Percentiles rank a stretch among this genome's conserved stretches.
phyloP scores from a whole-genome alignment of 2,329 filamentous ascomycete genomes.

The Colletotrichum sp. region DNA sequence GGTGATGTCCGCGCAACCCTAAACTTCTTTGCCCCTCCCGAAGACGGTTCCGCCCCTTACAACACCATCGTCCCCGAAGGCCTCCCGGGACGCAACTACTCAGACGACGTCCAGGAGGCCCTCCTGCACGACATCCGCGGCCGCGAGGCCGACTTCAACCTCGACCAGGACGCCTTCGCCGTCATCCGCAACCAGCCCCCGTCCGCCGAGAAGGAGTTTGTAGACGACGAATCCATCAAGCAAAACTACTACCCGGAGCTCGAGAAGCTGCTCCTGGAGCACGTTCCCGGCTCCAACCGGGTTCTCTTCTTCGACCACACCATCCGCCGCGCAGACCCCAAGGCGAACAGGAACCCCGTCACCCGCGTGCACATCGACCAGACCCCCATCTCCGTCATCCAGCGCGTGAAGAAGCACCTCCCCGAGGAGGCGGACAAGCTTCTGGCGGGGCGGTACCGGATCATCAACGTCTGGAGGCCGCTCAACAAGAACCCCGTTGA shows the following conservation, averaged over 20 bases:
- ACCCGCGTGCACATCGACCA: slow-evolving; percentile 83
- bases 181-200: slow-evolving; percentile 64
- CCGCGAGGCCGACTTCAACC: slow-evolving; percentile 66
- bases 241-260: slow-evolving; percentile 85
- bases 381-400: slow-evolving; percentile 67
- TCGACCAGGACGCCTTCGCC: slow-evolving; percentile 79
- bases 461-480: slow-evolving; percentile 88
- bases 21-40: slow-evolving; percentile 68
- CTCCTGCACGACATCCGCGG: slow-evolving; percentile 76
- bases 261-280: slow-evolving; percentile 70
- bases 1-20: slow-evolving; percentile 69
- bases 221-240: slow-evolving; percentile 72
- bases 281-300: slow-evolving; percentile 68
- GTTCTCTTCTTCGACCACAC: slow-evolving; percentile 89
- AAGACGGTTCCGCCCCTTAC: slow-evolving; percentile 65
- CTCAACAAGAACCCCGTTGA: slow-evolving; percentile 64
- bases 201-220: slow-evolving; percentile 64
- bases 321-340: slow-evolving; percentile 69
- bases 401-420: slow-evolving; percentile 73
- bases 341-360: slow-evolving; percentile 71
- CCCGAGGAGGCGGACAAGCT: slow-evolving; percentile 65
- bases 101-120: slow-evolving; percentile 53
- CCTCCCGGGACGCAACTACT: slow-evolving; percentile 70
- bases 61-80: slow-evolving; percentile 73
- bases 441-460: slow-evolving; percentile 73